Conservation (phyloP, 805 yeast species). For the Kodamaea fukazawae region DNA sequence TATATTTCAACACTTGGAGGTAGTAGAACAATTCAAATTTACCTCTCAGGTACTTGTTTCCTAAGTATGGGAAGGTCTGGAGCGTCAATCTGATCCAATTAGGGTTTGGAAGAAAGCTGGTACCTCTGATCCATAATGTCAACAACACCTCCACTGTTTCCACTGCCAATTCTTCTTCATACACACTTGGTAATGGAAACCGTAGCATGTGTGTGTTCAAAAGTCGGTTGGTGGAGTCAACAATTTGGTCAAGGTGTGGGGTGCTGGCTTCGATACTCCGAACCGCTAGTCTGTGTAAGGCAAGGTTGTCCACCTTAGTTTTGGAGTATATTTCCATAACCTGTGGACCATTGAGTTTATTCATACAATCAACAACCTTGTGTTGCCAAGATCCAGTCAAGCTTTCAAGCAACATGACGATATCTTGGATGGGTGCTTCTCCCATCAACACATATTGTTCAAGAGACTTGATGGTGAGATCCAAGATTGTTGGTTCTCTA, state of each 20-base stretch:
- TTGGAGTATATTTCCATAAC: too few species aligned
- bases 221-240: too few species aligned
- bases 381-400: neutral
- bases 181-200: slow-evolving; percentile 25
- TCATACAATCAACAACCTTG: neutral
- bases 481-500: slow-evolving; percentile 8
- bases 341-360: too few species aligned
- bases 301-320: too few species aligned
- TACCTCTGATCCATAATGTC: slow-evolving; percentile 28
- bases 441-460: neutral
- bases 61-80: slow-evolving; percentile 40
- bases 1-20: slow-evolving; percentile 21
- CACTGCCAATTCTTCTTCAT: slow-evolving; percentile 21
- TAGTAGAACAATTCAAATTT: slow-evolving; percentile 30
- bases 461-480: slow-evolving; percentile 4
- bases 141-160: slow-evolving; percentile 26
- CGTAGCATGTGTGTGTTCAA: slow-evolving; percentile 35
- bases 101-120: slow-evolving; percentile 15
- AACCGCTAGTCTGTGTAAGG: too few species aligned
- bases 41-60: slow-evolving; percentile 36
- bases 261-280: too few species aligned
- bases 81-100: slow-evolving; percentile 38
- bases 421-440: neutral
- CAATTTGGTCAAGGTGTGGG: too few species aligned
- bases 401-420: neutral